Evolutionary conservation across 371 early-diverging fungal genomes (phyloP), one percentile per base, ranked within the genome.

Genomic region (Ordospora pajunii): DNA sequence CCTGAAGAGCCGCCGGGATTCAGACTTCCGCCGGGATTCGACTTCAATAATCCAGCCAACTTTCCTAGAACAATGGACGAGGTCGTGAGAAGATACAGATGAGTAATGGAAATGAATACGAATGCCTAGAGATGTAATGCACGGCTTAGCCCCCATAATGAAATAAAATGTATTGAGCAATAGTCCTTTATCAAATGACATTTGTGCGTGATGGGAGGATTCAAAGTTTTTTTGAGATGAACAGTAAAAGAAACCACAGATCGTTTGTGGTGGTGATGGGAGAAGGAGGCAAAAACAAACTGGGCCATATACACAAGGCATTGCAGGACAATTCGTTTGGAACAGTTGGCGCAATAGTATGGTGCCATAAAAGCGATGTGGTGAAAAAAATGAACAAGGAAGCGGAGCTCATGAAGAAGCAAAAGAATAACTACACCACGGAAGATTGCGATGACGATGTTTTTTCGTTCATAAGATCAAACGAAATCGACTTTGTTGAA

Each of bases 401-500:
- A 43, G 43, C 65, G 32, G 64, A 14, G n/a, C 48, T 42, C 43
- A 54, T 49, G 42, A 58, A 58, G 19, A 58, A 19, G 14, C 58
- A 58, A 40, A 58, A 37, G 25, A 37, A 52, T 42, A 73, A 43
- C 23, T 22, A 65, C 44, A 62, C 48, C 25, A 70, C 67, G 11
- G 73, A 74, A 25, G 27, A 44, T 7, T 63, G 49, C 5, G 53
- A 79, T 21, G 53, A 65, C n/a, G 76, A 78, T 11, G 48, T 80
- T 32, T 67, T 70, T 12, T 54, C 69, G 5, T 80, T 78, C 48
- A 52, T 78, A 52, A 75, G 67, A 64, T 43, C 71, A 19, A 78
- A 75, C 11, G 78, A 77, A n/a, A 79, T 77, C 22, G 70, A 73
- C 43, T 80, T 76, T 54, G 73, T 81, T 25, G 62, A 93, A 88